Base-by-base conservation (phyloP, 345 rosid species). In the Salix arbutifolia region DNA sequence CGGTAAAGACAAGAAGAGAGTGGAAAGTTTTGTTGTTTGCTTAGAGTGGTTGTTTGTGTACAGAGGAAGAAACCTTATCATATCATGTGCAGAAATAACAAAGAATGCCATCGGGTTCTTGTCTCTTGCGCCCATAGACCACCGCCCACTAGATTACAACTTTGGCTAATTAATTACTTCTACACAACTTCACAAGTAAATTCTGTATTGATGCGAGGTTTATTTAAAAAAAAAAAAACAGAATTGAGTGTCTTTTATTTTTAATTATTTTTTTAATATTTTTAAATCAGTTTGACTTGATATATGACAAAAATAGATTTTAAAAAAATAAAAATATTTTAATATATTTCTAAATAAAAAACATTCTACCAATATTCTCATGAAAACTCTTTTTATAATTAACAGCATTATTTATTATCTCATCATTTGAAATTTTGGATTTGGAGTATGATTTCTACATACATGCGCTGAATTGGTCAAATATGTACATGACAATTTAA, bases 51-150 rank as follows among this genome's bases (percentile, higher is more conserved):
- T 28, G 44, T 8, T 52, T 70, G 17, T 6, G 31, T 73, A 25
- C 31, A 70, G 67, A 67, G 42, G 70, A 78, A 71, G 68, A 13
- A 67, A 72, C 71, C 62, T 52, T n/a, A 12, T 3, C 35, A 58
- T n/a, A 25, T 2, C 35, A 58, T 11, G 50, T 4, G 0, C 12
- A 8, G 8, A 8, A 73, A 50, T 79, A 35, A 58, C 81, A 7
- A 58, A 23, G 28, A 23, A 58, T 23, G 64, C 64, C 64, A 58
- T 58, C 4, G 28, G 1, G 28, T 9, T 23, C 26, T 58, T 58
- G 14, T 9, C 64, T 58, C 64, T 1, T 58, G 28, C 61, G 11
- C 44, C 44, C 44, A 11, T 12, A 2, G 3, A 40, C 4, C 13
- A 40, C 44, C 44, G 13, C 28, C 64, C 64, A 58, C 25, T n/a